Evolutionary conservation across 2,329 filamentous ascomycete genomes (phyloP).

Genomic region (Metarhizium rileyi): DNA sequence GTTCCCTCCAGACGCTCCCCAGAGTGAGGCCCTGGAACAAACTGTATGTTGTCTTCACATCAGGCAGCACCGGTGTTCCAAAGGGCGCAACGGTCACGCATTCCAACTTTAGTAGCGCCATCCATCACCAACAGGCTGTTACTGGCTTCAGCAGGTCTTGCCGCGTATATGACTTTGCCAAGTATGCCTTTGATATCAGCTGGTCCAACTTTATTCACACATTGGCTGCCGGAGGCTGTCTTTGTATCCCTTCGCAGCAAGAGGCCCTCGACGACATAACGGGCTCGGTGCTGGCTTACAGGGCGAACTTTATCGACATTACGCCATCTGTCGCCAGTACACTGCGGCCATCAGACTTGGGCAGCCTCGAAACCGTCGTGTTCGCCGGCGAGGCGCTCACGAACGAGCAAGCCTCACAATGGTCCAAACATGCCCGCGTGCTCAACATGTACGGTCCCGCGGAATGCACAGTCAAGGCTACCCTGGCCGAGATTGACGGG

Average conservation of each 20-base stretch:
- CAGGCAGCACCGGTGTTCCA: conserved; percentile 9
- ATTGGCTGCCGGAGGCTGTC: conserved; percentile 34
- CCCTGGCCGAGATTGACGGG: background rate
- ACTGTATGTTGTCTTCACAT: conserved; percentile 9
- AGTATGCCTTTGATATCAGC: conserved; percentile 41
- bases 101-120: conserved; percentile 6
- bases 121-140: conserved; percentile 7
- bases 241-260: conserved; percentile 34
- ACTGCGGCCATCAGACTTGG: background rate
- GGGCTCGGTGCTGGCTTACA: background rate
- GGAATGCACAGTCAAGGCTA: conserved; percentile 7
- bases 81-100: conserved; percentile 13
- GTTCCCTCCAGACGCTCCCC: background rate
- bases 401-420: background rate
- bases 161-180: conserved; percentile 32
- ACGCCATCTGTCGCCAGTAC: conserved; percentile 5
- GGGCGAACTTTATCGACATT: conserved; percentile 3
- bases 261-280: background rate
- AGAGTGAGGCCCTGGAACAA: background rate
- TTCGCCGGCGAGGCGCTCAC: conserved; percentile 5
- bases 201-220: conserved; percentile 41
- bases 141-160: conserved; percentile 6
- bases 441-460: conserved; percentile 10
- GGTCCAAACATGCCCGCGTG: conserved; percentile 12
- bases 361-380: background rate